phyloP scores from a whole-genome alignment of 257 asterid genomes.

The Datura wrightii region DNA sequence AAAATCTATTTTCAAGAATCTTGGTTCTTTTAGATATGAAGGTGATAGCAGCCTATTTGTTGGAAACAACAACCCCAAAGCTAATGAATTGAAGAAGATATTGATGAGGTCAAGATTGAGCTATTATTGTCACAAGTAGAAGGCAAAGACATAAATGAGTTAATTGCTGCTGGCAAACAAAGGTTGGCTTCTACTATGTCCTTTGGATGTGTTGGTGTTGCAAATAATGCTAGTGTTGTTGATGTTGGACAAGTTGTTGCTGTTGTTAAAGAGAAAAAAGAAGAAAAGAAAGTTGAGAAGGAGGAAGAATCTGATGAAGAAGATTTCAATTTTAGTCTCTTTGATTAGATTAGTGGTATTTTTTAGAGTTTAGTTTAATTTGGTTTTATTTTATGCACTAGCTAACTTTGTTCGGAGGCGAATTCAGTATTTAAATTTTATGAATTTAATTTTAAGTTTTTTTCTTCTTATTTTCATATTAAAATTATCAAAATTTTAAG shows the following conservation, averaged over 20 bases:
- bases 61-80: conserved; percentile 35
- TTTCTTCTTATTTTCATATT: too few relatives aligned
- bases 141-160: conserved; percentile 33
- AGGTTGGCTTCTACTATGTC: conserved; percentile 28
- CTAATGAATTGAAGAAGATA: conserved; percentile 32
- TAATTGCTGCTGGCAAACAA: conserved; percentile 33
- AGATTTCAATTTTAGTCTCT: not conserved
- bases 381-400: not conserved
- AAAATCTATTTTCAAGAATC: not conserved
- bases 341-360: not conserved
- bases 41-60: conserved; percentile 38
- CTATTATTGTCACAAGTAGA: conserved; percentile 24
- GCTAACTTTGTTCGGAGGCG: too few relatives aligned
- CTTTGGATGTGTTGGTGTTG: conserved; percentile 11
- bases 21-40: conserved; percentile 25
- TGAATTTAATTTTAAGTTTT: too few relatives aligned
- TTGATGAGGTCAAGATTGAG: conserved; percentile 31
- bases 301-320: conserved; percentile 33
- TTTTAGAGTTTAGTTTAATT: not conserved
- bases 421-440: too few relatives aligned
- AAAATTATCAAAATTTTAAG: too few relatives aligned
- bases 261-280: conserved; percentile 27
- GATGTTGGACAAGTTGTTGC: conserved; percentile 12
- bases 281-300: conserved; percentile 29
- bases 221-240: not conserved